Evolutionary conservation across 495 filamentous ascomycete genomes (phyloP).

Genomic region (Podospora pseudocomata): DNA sequence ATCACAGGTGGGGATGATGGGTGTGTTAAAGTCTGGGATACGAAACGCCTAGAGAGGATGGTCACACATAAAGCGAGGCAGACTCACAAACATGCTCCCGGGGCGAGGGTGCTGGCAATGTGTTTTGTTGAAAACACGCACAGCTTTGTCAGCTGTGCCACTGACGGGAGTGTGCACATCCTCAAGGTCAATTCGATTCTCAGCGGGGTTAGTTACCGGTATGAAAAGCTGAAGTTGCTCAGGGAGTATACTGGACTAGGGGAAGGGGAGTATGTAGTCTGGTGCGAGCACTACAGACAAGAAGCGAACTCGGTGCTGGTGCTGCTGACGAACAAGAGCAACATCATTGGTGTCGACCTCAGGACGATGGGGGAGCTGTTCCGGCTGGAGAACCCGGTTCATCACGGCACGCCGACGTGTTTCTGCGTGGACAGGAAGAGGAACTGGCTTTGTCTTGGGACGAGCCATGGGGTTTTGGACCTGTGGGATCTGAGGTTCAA

Average conservation of each 20-base stretch:
- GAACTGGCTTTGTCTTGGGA: constrained; percentile 88
- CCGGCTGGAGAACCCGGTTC: constrained; percentile 79
- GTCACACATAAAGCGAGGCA: constrained; percentile 82
- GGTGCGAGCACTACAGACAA: constrained; percentile 86
- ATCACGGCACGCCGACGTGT: constrained; percentile 89
- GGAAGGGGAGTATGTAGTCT: constrained; percentile 72
- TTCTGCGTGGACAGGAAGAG: constrained; percentile 82
- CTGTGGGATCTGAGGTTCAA: constrained; percentile 96
- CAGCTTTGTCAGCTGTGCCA: constrained; percentile 83
- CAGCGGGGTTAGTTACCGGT: constrained; percentile 57
- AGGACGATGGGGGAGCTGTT: constrained; percentile 82
- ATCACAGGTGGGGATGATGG: constrained; percentile 91
- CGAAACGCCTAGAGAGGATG: constrained; percentile 81
- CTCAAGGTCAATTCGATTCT: constrained; percentile 77
- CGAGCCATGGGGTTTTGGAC: constrained; percentile 87
- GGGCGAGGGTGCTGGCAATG: constrained; percentile 70
- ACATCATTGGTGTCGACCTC: constrained; percentile 79
- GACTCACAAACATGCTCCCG: constrained; percentile 69
- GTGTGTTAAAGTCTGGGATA: constrained; percentile 91
- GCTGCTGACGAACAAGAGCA: constrained; percentile 80
- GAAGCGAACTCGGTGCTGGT: constrained; percentile 77
- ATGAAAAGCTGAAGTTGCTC: constrained; percentile 70
- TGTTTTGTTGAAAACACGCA: constrained; percentile 94
- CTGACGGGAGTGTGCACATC: constrained; percentile 85
- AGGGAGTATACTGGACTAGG: constrained; percentile 73